Conservation (phyloP, 2,329 filamentous ascomycete genomes). For the Colletotrichum magnum region DNA sequence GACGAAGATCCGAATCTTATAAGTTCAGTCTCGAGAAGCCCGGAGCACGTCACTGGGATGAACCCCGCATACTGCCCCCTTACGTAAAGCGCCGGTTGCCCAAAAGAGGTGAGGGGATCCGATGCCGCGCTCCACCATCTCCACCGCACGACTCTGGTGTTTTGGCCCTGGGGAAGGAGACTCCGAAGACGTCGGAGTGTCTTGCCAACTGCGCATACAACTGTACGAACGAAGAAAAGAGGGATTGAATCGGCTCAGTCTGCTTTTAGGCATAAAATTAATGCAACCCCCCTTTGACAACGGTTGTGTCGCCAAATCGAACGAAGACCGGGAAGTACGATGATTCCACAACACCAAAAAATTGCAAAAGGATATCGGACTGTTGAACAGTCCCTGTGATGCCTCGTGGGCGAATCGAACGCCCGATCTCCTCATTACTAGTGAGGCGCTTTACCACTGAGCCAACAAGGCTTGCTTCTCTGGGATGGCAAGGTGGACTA, state of each 20-base stretch:
- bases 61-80: conserved; percentile 30
- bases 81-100: conserved; percentile 29
- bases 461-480: conserved; percentile 31
- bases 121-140: conserved; percentile 26
- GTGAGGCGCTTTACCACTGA: conserved; percentile 41
- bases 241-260: too few relatives aligned
- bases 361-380: background rate
- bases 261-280: too few relatives aligned
- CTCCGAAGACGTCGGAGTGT: background rate
- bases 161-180: background rate
- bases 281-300: too few relatives aligned
- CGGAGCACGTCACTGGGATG: background rate
- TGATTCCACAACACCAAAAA: background rate
- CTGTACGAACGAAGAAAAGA: background rate
- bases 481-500: accelerated
- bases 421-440: conserved; percentile 41
- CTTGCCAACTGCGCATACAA: background rate
- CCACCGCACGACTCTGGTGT: conserved; percentile 24
- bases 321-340: too few relatives aligned
- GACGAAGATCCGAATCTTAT: background rate
- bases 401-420: conserved; percentile 41
- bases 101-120: conserved; percentile 5
- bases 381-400: background rate
- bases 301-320: too few relatives aligned
- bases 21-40: too few relatives aligned